Conservation (phyloP, 768 basidiomycete genomes). For the Chalciporus sphaerocephalus region DNA sequence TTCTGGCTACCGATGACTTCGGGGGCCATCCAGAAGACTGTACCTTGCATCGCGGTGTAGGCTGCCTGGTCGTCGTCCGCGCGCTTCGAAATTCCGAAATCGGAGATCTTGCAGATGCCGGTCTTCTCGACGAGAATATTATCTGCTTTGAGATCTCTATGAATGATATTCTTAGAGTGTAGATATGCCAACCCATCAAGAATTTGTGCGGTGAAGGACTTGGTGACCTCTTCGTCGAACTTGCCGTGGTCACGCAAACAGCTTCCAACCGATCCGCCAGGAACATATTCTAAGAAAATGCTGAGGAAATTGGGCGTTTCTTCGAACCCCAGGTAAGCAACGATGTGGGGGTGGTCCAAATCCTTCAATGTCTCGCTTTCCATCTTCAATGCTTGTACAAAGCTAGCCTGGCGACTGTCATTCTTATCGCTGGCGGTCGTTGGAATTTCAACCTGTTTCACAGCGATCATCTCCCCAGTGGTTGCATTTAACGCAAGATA, state of each 20-base stretch:
- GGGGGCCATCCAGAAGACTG: constrained; percentile 99
- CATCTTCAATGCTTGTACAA: constrained; percentile 88
- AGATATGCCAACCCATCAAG: constrained; percentile 88
- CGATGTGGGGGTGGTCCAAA: constrained; percentile 94
- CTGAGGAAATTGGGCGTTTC: constrained; percentile 83
- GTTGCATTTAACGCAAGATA: constrained; percentile 95
- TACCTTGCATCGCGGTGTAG: constrained; percentile 93
- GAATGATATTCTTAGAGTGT: constrained; percentile 86
- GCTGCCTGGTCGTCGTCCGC: constrained; percentile 82
- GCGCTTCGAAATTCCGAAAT: constrained; percentile 98
- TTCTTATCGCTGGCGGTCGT: constrained; percentile 87
- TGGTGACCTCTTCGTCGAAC: constrained; percentile 88
- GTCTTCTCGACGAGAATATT: constrained; percentile 94
- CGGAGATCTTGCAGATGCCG: constrained; percentile 94
- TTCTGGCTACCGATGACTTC: constrained; percentile 86
- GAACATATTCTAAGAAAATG: constrained; percentile 98
- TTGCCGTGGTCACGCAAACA: constrained; percentile 88
- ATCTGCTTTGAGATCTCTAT: constrained; percentile 96
- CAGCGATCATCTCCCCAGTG: constrained; percentile 98
- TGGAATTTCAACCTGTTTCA: constrained; percentile 97
- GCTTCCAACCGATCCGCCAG: constrained; percentile 92
- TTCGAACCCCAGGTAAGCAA: constrained; percentile 94
- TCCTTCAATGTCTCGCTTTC: constrained; percentile 97
- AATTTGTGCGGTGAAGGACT: constrained; percentile 90
- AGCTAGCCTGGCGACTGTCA: constrained; percentile 75